A percentile compares a stretch with the other conserved stretches of the same genome.
Conservation (phyloP, 768 basidiomycete genomes). For the Tylopilus vinaceipallidus region DNA sequence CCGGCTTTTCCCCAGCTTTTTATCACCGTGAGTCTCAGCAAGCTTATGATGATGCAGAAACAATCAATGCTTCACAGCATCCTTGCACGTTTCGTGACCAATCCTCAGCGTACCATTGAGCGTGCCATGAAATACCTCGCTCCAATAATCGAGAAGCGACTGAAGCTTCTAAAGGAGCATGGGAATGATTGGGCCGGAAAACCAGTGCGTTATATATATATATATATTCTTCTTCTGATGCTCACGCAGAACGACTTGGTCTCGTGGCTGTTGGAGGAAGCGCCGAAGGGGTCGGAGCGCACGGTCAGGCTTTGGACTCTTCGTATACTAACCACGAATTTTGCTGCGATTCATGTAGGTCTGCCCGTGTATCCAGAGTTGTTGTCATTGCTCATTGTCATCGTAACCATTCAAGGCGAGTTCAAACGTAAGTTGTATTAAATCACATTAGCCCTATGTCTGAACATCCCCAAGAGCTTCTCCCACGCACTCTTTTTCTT, state of each 20-base stretch:
- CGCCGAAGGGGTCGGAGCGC: not conserved
- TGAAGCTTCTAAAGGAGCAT: not conserved
- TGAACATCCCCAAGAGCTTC: not conserved
- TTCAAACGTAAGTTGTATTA: too few relatives aligned
- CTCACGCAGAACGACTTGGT: not conserved
- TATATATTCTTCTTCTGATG: too few relatives aligned
- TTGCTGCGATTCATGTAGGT: slow-evolving; percentile 16
- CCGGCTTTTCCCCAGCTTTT: not conserved
- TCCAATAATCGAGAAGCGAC: slow-evolving; percentile 5
- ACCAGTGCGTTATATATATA: not conserved
- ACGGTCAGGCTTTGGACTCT: not conserved
- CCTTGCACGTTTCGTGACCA: not conserved
- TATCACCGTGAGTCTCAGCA: not conserved
- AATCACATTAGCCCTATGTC: too few relatives aligned
- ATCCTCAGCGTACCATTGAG: not conserved
- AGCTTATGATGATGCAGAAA: too few relatives aligned
- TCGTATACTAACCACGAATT: not conserved
- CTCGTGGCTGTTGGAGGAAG: not conserved
- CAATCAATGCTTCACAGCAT: not conserved
- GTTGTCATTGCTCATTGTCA: too few relatives aligned
- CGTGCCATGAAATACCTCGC: not conserved
- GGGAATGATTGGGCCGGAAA: not conserved
- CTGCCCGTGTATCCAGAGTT: not conserved
- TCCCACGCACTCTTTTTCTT: not conserved
- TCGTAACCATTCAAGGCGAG: too few relatives aligned